phyloP scores from a whole-genome alignment of 2,329 filamentous ascomycete species.

The Trichophyton simii region DNA sequence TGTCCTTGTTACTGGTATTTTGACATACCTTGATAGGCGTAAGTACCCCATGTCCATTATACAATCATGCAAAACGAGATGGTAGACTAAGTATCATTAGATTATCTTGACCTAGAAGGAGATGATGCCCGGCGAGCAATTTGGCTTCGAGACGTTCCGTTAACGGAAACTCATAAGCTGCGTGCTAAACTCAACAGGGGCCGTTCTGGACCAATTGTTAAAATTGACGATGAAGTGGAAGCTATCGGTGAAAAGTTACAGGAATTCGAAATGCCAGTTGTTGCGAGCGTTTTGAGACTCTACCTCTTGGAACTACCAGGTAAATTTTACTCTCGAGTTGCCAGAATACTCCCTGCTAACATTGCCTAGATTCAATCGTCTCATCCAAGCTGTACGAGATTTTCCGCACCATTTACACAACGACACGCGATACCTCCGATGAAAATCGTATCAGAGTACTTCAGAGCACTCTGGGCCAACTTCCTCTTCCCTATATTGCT shows the following conservation, averaged over 20 bases:
- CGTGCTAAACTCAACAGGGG: conserved; percentile 76
- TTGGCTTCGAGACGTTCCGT: conserved; percentile 85
- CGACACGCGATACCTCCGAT: conserved; percentile 62
- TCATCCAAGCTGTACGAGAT: conserved; percentile 98
- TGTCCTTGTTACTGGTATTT: conserved; percentile 75
- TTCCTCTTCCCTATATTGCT: conserved; percentile 92
- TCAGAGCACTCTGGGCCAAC: conserved; percentile 87
- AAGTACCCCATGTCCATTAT: conserved; percentile 16
- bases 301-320: conserved; percentile 90
- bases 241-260: conserved; percentile 51
- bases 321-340: conserved; percentile 36
- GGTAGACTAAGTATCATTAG: conserved; percentile 18
- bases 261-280: conserved; percentile 85
- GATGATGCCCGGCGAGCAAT: conserved; percentile 85
- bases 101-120: conserved; percentile 93
- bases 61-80: background rate
- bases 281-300: conserved; percentile 83
- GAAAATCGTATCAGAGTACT: conserved; percentile 75
- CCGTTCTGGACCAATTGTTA: conserved; percentile 52
- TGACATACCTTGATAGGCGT: conserved; percentile 88
- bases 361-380: conserved; percentile 70
- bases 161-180: conserved; percentile 72
- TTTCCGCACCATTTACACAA: conserved; percentile 88
- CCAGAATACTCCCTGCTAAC: background rate
- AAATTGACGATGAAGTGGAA: background rate